Evolutionary conservation across 306 rosid genomes (phyloP), one percentile per base, ranked within the genome.

Genomic region (Quercus robur): DNA sequence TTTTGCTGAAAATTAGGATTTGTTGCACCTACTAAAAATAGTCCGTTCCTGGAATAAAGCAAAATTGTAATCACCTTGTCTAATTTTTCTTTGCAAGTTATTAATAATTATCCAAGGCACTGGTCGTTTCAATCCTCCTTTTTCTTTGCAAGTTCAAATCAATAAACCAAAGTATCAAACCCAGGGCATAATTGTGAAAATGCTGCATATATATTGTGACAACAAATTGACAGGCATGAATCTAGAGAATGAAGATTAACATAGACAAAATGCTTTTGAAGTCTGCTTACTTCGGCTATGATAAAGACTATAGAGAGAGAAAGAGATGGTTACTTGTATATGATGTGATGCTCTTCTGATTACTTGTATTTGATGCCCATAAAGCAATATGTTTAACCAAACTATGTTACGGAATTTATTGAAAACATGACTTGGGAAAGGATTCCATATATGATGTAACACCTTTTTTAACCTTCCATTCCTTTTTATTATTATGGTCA

Each of bases 321-420:
- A 19, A 38, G 52, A 54, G 76, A 52, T 62, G 79, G 55, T 78
- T 66, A 71, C 82, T 66, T 70, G 52, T 46, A 7, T 70, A 10
- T 46, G 68, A 79, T 66, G 72, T 52, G 63, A 81, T 64, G 35
- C 57, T 74, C 78, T 68, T 21, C 56, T 17, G 75, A 19, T 68
- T 78, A 59, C 35, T 70, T 78, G 75, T 64, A 49, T 74, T 44
- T 77, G 9, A 57, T 54, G 26, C 58, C 61, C 41, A 55, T 75
- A 62, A 74, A 64, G 63, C 72, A 79, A 56, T 71, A 33, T 41
- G 59, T 41, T 56, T 33, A 71, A 3, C 49, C 58, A 59, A 76
- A 64, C 56, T 80, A 67, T 55, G 35, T 51, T 76, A 80, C 56
- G 77, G 38, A 79, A 76, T 49, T 58, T 63, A 64, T 46, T 72